Conservation (phyloP, 805 yeast genomes). For the Lipomyces kockii region DNA sequence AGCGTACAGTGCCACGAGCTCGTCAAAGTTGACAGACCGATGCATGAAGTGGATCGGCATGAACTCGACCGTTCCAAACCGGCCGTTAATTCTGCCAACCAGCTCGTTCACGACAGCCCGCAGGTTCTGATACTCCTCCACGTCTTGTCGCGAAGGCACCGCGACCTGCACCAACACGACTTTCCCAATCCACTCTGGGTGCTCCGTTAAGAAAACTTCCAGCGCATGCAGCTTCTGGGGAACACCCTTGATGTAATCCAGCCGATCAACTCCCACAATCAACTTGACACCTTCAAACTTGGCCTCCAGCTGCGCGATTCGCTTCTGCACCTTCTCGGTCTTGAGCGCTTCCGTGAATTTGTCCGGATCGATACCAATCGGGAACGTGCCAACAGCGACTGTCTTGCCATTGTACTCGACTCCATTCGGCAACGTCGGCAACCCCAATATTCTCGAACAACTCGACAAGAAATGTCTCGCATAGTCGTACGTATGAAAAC, state of each 20-base stretch:
- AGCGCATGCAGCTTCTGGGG: constrained; percentile 97
- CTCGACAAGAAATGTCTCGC: constrained; percentile 94
- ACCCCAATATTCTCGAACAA: constrained; percentile 79
- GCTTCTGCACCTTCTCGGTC: constrained; percentile 61
- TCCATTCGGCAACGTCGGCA: constrained; percentile 89
- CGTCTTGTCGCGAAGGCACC: constrained; percentile 96
- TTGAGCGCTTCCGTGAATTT: constrained; percentile 81
- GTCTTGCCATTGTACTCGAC: constrained; percentile 75
- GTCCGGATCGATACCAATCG: constrained; percentile 98
- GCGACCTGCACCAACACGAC: constrained; percentile 96
- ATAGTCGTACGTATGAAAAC: constrained; percentile 98
- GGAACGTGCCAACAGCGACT: constrained; percentile 93
- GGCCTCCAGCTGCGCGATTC: constrained; percentile 66
- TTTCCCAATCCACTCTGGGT: constrained; percentile 98
- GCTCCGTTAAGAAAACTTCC: constrained; percentile 86
- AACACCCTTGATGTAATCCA: constrained; percentile 97
- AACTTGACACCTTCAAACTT: constrained; percentile 78
- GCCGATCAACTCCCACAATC: constrained; percentile 94
- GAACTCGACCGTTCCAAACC: constrained; percentile 94
- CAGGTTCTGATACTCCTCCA: constrained; percentile 93
- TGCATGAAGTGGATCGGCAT: constrained; percentile 98
- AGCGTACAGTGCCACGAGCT: constrained; percentile 83
- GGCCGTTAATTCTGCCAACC: constrained; percentile 95
- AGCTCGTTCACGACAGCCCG: constrained; percentile 94
- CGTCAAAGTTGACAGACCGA: constrained; percentile 87